phyloP scores from a whole-genome alignment of 2,329 filamentous ascomycete genomes.

The Didymella pinodella region DNA sequence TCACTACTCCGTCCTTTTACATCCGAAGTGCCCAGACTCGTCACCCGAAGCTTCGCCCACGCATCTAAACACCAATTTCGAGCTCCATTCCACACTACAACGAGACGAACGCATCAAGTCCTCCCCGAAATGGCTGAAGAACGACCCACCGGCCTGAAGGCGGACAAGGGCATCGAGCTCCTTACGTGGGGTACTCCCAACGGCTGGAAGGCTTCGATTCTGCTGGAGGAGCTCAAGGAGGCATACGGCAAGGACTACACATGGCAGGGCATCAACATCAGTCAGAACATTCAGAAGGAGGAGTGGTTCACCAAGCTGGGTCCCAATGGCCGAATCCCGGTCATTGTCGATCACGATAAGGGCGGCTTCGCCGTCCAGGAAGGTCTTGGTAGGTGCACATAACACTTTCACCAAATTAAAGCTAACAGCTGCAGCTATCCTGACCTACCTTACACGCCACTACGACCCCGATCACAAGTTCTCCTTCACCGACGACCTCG shows the following conservation, averaged over 20 bases:
- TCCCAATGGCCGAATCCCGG: constrained; percentile 72
- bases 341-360: constrained; percentile 71
- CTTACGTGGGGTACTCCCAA: constrained; percentile 63
- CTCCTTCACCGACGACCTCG: constrained; percentile 57
- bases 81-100: constrained; percentile 34
- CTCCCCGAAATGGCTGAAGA: constrained; percentile 40
- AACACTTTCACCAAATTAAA: background rate
- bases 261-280: constrained; percentile 65
- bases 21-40: constrained; percentile 26
- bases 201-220: constrained; percentile 64
- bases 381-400: constrained; percentile 43
- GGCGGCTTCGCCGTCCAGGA: constrained; percentile 62
- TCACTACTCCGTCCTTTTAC: constrained; percentile 30
- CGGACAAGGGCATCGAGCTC: constrained; percentile 70
- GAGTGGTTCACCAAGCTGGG: constrained; percentile 69
- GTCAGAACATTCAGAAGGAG: constrained; percentile 71
- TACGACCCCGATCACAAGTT: constrained; percentile 59
- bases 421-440: constrained; percentile 47
- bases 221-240: constrained; percentile 72
- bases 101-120: constrained; percentile 23
- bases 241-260: constrained; percentile 68
- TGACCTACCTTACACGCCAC: constrained; percentile 55
- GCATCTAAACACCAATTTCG: constrained; percentile 22
- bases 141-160: constrained; percentile 65
- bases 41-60: constrained; percentile 23